phyloP scores from a whole-genome alignment of 176 grass and related monocot genomes.

The Avena insularis region DNA sequence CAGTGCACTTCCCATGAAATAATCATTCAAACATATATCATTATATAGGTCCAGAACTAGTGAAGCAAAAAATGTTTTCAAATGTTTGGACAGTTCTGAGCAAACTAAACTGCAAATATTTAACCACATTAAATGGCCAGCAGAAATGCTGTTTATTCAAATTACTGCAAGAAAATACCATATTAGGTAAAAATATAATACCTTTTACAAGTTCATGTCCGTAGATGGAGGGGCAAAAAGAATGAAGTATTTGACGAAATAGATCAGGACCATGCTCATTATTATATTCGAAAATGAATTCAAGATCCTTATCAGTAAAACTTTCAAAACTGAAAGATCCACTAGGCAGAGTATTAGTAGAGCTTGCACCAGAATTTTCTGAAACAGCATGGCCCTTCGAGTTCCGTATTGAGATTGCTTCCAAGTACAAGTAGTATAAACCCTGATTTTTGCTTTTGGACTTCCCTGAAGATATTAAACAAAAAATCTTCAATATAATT shows the following conservation, averaged over 20 bases:
- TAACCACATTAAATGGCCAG: not conserved
- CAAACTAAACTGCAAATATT: conserved; percentile 9
- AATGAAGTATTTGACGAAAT: conserved; percentile 90
- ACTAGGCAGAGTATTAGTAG: conserved; percentile 43
- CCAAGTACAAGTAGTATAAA: conserved; percentile 85
- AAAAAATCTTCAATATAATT: conserved; percentile 31
- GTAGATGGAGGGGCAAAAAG: conserved; percentile 94
- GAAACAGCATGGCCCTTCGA: conserved; percentile 55
- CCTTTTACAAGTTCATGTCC: conserved; percentile 99
- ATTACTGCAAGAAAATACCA: conserved; percentile 1
- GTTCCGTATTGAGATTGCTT: conserved; percentile 86
- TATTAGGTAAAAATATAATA: conserved; percentile 33
- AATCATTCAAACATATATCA: conserved; percentile 12
- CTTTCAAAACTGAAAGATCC: conserved; percentile 53
- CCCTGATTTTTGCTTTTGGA: conserved; percentile 71
- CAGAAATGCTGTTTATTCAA: not conserved
- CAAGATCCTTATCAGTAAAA: conserved; percentile 62
- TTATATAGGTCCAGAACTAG: not conserved
- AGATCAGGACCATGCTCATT: conserved; percentile 72
- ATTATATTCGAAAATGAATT: conserved; percentile 64
- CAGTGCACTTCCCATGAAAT: not conserved
- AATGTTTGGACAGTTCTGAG: not conserved
- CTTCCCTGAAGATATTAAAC: conserved; percentile 67
- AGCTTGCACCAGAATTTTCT: conserved; percentile 48
- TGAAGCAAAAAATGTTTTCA: not conserved